These are phyloP conservation scores for Colletotrichum plurivorum DNA, from an alignment of 2,329 filamentous ascomycete species.

Conservation along the genomic window DNA sequence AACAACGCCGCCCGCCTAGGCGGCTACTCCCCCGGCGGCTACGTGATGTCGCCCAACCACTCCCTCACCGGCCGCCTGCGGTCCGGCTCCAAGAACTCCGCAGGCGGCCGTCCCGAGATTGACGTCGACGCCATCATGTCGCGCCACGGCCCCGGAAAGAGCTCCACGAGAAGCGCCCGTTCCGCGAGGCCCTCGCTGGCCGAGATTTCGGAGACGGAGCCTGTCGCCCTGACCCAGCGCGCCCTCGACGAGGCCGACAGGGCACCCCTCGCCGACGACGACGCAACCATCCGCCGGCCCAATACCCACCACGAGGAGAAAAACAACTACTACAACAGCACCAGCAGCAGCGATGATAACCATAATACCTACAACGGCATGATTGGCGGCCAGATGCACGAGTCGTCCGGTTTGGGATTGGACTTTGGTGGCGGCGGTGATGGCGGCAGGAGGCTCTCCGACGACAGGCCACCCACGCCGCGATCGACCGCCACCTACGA, in stretches of 20 bases:
- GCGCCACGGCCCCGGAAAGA: conserved; percentile 69
- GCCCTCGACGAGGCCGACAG: conserved; percentile 70
- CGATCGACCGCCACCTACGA: conserved; percentile 57
- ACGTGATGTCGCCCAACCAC: conserved; percentile 76
- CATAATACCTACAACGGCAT: conserved; percentile 45
- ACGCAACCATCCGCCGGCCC: conserved; percentile 52
- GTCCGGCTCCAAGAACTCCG: conserved; percentile 68
- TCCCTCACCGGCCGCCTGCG: conserved; percentile 71
- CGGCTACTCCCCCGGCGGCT: conserved; percentile 78
- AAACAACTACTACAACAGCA: conserved; percentile 32
- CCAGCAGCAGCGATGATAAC: conserved; percentile 34
- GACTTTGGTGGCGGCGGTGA: conserved; percentile 32
- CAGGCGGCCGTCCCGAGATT: conserved; percentile 54
- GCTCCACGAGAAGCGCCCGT: conserved; percentile 64
- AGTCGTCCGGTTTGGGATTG: conserved; percentile 20
- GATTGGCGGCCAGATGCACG: conserved; percentile 52
- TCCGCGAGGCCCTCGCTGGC: conserved; percentile 67
- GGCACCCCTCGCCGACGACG: conserved; percentile 52
- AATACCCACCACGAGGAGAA: conserved; percentile 40
- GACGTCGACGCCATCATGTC: conserved; percentile 60
- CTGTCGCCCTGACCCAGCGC: conserved; percentile 63
- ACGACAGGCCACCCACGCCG: conserved; percentile 46
- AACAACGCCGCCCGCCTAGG: conserved; percentile 77
- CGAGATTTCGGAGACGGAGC: conserved; percentile 71
- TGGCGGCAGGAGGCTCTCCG: conserved; percentile 25